Percentiles rank a stretch among this genome's conserved stretches.
Conservation (phyloP, 2,329 filamentous ascomycete genomes). For the Diaporthe citriasiana region DNA sequence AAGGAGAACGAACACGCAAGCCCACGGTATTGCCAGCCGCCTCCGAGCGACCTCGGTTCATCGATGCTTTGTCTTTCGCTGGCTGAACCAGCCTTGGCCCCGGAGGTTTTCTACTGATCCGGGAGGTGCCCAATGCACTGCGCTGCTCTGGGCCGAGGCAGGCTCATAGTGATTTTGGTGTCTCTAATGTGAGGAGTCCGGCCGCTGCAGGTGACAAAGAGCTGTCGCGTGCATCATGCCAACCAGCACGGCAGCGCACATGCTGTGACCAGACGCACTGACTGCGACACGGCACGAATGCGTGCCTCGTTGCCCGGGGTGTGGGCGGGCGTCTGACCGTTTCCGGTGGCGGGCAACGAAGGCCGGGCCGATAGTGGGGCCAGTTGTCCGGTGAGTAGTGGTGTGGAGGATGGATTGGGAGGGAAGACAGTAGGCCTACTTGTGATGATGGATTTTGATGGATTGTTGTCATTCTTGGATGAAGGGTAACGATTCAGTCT, state of each 20-base stretch:
- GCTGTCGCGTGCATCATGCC: constrained; percentile 3
- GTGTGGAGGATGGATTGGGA: not conserved
- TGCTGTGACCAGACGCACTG: not conserved
- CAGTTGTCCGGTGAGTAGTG: not conserved
- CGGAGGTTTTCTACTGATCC: not conserved
- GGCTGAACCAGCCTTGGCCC: not conserved
- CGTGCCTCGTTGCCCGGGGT: not conserved
- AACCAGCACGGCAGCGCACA: not conserved
- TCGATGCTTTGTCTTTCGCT: not conserved
- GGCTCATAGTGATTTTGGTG: not conserved
- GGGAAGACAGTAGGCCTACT: not conserved
- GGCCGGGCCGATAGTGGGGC: constrained; percentile 7
- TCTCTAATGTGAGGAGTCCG: not conserved
- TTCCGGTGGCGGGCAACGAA: not conserved
- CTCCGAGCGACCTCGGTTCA: not conserved
- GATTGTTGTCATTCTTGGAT: not conserved
- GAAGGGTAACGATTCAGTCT: not conserved
- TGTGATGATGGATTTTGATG: not conserved
- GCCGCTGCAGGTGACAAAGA: not conserved
- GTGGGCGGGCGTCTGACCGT: not conserved
- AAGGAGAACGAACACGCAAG: not conserved
- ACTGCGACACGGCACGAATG: not conserved
- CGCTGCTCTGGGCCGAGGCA: not conserved
- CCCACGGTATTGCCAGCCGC: not conserved
- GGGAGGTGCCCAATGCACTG: not conserved